Evolutionary conservation across 345 rosid genomes (phyloP).

Genomic region (Excoecaria cochinchinensis): DNA sequence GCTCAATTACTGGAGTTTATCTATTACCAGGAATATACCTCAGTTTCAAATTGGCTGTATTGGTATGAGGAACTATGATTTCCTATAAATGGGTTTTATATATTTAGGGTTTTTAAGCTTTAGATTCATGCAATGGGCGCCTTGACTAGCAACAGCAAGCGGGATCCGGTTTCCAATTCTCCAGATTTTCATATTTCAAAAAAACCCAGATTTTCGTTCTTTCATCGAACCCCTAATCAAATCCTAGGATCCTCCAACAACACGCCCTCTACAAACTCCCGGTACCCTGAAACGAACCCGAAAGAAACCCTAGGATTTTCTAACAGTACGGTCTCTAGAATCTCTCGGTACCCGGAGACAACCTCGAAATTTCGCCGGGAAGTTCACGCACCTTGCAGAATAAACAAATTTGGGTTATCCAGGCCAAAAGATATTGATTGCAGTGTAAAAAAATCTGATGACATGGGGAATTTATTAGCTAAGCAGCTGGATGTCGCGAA

Average conservation of each 20-base stretch:
- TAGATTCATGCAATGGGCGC: constrained; percentile 55
- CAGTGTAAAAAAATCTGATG: constrained; percentile 20
- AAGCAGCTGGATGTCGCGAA: constrained; percentile 36
- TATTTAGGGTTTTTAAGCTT: constrained; percentile 34
- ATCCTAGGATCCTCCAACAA: constrained; percentile 37
- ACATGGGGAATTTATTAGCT: constrained; percentile 41
- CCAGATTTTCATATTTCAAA: constrained; percentile 50
- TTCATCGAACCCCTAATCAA: constrained; percentile 33
- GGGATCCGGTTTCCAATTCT: constrained; percentile 33
- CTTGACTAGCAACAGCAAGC: constrained; percentile 60
- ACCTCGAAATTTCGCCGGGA: constrained; percentile 49
- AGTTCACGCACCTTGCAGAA: constrained; percentile 82
- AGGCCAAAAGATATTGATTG: constrained; percentile 21
- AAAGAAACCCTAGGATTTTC: constrained; percentile 36
- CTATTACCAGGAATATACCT: not conserved
- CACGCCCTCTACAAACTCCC: constrained; percentile 52
- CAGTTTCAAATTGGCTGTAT: not conserved
- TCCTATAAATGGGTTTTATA: constrained; percentile 26
- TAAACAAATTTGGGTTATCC: constrained; percentile 44
- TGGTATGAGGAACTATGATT: constrained; percentile 13
- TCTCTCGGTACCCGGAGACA: constrained; percentile 68
- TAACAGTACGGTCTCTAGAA: constrained; percentile 49
- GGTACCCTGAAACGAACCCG: constrained; percentile 61
- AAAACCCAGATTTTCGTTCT: constrained; percentile 50
- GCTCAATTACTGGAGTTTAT: constrained; percentile 11